Base-by-base conservation (phyloP, 2,329 filamentous ascomycete genomes). In the Arthrobotrys iridis region DNA sequence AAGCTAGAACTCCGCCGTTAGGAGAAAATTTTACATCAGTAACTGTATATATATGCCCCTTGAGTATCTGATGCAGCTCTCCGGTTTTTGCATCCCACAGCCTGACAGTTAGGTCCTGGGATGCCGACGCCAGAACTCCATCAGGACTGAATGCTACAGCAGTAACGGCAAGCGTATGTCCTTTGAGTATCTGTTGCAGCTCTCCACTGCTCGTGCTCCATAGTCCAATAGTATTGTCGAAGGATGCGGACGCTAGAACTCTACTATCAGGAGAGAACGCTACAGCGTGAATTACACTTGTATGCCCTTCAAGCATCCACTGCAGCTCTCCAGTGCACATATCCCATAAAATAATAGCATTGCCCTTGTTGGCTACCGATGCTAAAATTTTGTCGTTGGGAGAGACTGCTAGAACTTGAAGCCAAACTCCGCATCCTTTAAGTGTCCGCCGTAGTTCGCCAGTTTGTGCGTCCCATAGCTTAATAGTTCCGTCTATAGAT, bases 311-410 rank as follows among this genome's bases (percentile, higher is more conserved):
- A n/a, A n/a, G n/a, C n/a, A n/a, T n/a, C n/a, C n/a, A n/a, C n/a
- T n/a, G n/a, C n/a, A n/a, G n/a, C n/a, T n/a, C n/a, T n/a, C n/a
- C n/a, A n/a, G n/a, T n/a, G 22, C 89, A 89, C 22, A 93, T 91
- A 82, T 99, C 95, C 95, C 95, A 99, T 2, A 98, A 87, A 80
- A 92, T 96, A 67, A 97, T 91, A 4, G 88, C 89, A 1, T 95
- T 92, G 82, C 99, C 95, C 79, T 37, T 6, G 6, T 97, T 92
- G 8, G 93, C 94, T 4, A 90, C 93, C 0, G 94, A 95, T 5
- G 95, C 94, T 79, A 99, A 93, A 68, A 93, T 87, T 37, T 37
- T 37, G 33, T 13, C 13, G 20, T 55, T 33, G 6, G 48, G 48
- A 11, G 48, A 55, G 48, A 55, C 7, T 33, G 20, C 48, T 26